These are phyloP conservation scores for Aspergillus pseudoterreus DNA, from an alignment of 2,329 filamentous ascomycete species.

Conservation along the genomic window DNA sequence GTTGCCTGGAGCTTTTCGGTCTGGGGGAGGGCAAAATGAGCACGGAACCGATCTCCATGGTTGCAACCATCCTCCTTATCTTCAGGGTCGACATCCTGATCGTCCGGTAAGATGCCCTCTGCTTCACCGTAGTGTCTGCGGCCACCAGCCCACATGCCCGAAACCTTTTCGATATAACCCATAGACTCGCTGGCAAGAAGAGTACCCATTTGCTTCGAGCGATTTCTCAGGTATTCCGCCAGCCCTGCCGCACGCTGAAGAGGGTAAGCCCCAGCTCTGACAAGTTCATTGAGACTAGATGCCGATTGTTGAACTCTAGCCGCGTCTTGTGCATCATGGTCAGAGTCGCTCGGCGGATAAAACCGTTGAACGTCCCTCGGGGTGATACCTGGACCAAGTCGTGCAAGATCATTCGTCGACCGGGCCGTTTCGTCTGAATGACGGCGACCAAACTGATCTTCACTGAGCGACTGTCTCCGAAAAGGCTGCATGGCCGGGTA, in stretches of 20 bases:
- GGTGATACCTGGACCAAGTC: constrained; percentile 5
- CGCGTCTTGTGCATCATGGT: constrained; percentile 18
- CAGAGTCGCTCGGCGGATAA: constrained; percentile 20
- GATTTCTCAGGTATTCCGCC: constrained; percentile 75
- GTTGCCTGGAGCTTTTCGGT: constrained; percentile 81
- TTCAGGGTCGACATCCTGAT: constrained; percentile 55
- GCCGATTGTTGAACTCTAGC: constrained; percentile 34
- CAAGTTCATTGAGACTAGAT: constrained; percentile 56
- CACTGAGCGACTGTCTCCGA: constrained; percentile 25
- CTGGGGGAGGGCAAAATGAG: constrained; percentile 83
- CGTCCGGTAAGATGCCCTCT: constrained; percentile 63
- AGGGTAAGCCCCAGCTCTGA: constrained; percentile 67
- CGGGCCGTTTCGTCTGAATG: constrained; percentile 35
- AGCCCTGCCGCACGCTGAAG: constrained; percentile 78
- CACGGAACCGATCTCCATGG: constrained; percentile 68
- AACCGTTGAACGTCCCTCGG: constrained; percentile 12
- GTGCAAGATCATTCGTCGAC: constrained; percentile 22
- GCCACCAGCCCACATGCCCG: constrained; percentile 92
- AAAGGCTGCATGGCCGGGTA: constrained; percentile 61
- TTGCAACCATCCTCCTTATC: constrained; percentile 53
- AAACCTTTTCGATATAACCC: constrained; percentile 95
- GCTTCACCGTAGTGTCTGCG: constrained; percentile 82
- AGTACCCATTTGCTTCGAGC: constrained; percentile 76
- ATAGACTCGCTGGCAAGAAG: constrained; percentile 86
- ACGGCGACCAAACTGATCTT: constrained; percentile 23